Base-by-base conservation (phyloP, 352 stramenopile genomes). In the Globisporangium okanoganense region DNA sequence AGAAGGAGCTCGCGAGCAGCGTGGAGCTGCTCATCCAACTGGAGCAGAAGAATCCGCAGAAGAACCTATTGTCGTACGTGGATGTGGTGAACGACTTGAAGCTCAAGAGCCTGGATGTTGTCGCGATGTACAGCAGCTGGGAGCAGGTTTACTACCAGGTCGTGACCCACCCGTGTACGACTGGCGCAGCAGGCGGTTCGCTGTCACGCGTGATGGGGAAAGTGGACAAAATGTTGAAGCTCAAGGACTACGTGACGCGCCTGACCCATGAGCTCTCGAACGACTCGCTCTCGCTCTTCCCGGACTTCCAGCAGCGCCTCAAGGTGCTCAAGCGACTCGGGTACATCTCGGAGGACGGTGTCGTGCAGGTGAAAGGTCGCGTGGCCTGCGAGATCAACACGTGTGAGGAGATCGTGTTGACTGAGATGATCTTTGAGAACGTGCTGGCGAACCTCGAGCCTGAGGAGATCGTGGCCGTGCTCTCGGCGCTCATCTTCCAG, bases 361-460 rank as follows among this genome's bases (percentile, higher is more conserved):
- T 94, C 13, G 95, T 99, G 36, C 89, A 97, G 54, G 79, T 92
- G 35, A 99, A 99, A 70, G 97, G 98, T 20, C 85, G 97, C 24
- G 97, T 99, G 10, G 97, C 96, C 2, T 99, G 96, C 64, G 97
- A 99, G 79, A 94, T 99, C 48, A 99, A 99, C 78, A 99, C 95
- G 3, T 99, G 95, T 62, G 95, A 99, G 62, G 97, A 99, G 59
- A 76, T 99, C 10, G 91, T 99, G 60, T 78, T 98, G 18, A 99
- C 97, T 0, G 98, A 99, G 76, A 97, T 99, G 85, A 96, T 99
- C 35, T 99, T 99, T 69, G 95, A 98, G 69, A 99, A 99, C 53
- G 88, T 99, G 24, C 70, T 99, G 25, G 96, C 97, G 35, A 90
- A 94, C 18, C 75, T 99, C 8, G 90, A 98, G 63, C 97, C 97